Conservation (phyloP, 1,139 yeast genomes). For the Blastobotrys elegans region DNA sequence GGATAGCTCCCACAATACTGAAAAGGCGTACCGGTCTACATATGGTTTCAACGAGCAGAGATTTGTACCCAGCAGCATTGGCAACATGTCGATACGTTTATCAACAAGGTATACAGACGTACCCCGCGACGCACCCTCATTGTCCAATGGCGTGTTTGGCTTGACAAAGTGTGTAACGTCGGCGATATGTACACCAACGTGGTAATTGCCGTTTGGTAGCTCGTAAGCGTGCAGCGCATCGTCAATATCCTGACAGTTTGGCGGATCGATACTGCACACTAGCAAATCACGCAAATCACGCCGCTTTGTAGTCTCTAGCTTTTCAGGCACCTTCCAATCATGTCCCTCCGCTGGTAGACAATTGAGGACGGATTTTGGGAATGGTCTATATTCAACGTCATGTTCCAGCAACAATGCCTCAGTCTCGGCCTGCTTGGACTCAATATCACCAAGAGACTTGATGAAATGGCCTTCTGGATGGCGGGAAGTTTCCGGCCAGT, state of each 20-base stretch:
- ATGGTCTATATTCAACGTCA: constrained; percentile 95
- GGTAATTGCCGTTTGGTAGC: constrained; percentile 89
- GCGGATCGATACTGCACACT: constrained; percentile 97
- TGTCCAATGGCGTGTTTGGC: constrained; percentile 86
- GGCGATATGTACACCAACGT: constrained; percentile 98
- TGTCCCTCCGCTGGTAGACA: constrained; percentile 94
- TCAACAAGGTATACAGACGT: constrained; percentile 98
- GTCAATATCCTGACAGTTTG: constrained; percentile 97
- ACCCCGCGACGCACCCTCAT: constrained; percentile 95
- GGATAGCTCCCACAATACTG: constrained; percentile 93
- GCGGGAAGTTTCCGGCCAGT: constrained; percentile 82
- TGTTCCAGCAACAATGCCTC: constrained; percentile 92
- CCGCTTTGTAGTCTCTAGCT: constrained; percentile 45
- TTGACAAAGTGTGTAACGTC: constrained; percentile 97
- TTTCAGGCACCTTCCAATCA: constrained; percentile 81
- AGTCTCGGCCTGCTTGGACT: constrained; percentile 91
- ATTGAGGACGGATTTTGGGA: constrained; percentile 83
- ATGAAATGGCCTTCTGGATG: constrained; percentile 95
- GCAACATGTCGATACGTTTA: constrained; percentile 98
- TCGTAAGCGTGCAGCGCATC: constrained; percentile 89
- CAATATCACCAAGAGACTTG: constrained; percentile 81
- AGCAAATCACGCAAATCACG: constrained; percentile 80
- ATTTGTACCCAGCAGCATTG: constrained; percentile 91
- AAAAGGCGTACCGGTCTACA: constrained; percentile 94
- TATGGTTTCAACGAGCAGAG: constrained; percentile 92